Evolutionary conservation across 352 stramenopile species (phyloP).

Genomic region (Pythium diclinum): DNA sequence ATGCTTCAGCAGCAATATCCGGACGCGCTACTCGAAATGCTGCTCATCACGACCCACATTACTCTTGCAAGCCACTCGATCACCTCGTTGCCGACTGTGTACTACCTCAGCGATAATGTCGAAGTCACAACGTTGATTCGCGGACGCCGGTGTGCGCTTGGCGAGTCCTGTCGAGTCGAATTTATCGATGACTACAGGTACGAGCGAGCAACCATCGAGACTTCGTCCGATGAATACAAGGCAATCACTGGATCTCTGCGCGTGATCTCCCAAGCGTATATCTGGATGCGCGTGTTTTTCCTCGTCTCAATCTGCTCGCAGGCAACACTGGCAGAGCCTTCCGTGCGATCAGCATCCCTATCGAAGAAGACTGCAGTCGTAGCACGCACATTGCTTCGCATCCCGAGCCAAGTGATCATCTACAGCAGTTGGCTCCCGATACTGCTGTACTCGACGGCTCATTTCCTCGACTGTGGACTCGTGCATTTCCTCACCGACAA

Average conservation of each 20-base stretch:
- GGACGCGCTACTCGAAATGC: slow-evolving; percentile 7
- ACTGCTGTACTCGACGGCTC: slow-evolving; percentile 31
- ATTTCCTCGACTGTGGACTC: slow-evolving; percentile 42
- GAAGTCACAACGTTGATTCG: slow-evolving; percentile 32
- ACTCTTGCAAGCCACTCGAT: too few species aligned
- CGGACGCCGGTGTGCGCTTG: slow-evolving; percentile 6
- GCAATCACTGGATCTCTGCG: slow-evolving; percentile 30
- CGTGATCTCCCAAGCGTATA: slow-evolving; percentile 35
- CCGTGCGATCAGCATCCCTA: background rate
- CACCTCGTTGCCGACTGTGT: background rate
- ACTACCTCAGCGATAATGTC: slow-evolving; percentile 20
- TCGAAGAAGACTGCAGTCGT: background rate
- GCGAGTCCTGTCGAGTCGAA: slow-evolving; percentile 25
- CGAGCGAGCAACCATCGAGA: slow-evolving; percentile 35
- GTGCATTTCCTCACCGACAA: slow-evolving; percentile 9
- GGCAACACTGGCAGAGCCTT: background rate
- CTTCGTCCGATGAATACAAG: slow-evolving; percentile 37
- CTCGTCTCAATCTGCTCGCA: slow-evolving; percentile 32
- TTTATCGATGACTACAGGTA: slow-evolving; percentile 61
- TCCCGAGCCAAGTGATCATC: slow-evolving; percentile 53
- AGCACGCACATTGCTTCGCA: slow-evolving; percentile 28
- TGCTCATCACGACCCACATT: too few species aligned
- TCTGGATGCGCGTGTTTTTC: slow-evolving; percentile 44
- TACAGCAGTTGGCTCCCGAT: slow-evolving; percentile 49
- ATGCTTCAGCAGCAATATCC: slow-evolving; percentile 13